Evolutionary conservation across 345 rosid species (phyloP).

Genomic region (Citrus maxima): DNA sequence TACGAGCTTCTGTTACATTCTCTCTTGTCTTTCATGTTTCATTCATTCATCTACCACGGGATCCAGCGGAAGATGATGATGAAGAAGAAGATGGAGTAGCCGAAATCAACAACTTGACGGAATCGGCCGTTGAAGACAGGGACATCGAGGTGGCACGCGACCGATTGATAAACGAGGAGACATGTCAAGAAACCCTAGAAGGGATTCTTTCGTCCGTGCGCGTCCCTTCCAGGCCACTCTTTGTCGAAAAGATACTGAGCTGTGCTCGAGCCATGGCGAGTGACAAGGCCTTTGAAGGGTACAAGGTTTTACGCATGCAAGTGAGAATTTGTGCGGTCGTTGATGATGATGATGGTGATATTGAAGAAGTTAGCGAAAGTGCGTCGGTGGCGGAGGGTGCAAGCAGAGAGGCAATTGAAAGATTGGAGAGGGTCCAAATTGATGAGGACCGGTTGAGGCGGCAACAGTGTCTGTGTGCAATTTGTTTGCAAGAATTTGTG

Average conservation of each 20-base stretch:
- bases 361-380: too few species aligned
- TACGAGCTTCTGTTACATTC: not conserved
- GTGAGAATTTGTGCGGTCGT: not conserved
- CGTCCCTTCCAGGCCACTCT: not conserved
- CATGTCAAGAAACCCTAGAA: not conserved
- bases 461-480: not conserved
- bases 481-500: conserved; percentile 2
- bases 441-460: not conserved
- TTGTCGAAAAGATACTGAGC: not conserved
- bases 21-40: not conserved
- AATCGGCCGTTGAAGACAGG: not conserved
- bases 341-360: too few species aligned
- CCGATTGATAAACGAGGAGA: not conserved
- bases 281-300: not conserved
- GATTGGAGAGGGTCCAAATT: not conserved
- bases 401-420: not conserved
- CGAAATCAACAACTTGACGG: not conserved
- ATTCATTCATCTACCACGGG: not conserved
- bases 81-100: not conserved
- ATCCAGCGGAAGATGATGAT: not conserved
- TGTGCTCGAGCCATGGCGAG: not conserved
- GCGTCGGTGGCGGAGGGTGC: not conserved
- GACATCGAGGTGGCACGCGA: not conserved
- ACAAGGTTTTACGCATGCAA: not conserved
- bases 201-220: not conserved